Conservation (phyloP, 2,329 filamentous ascomycete genomes). For the Phoma sp. region DNA sequence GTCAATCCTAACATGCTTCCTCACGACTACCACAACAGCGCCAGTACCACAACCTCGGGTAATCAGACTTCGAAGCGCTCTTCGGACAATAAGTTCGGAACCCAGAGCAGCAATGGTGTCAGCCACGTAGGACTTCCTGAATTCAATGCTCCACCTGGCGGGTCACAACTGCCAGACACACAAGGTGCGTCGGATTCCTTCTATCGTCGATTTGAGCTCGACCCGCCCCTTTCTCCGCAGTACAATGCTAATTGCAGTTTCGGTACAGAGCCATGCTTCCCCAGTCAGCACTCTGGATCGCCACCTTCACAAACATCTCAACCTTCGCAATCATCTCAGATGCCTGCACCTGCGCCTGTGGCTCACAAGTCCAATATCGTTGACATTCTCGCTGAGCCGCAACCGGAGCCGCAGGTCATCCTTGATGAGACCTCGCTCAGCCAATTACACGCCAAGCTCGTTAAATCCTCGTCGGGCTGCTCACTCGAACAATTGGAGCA, state of each 20-base stretch:
- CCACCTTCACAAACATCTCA: conserved; percentile 48
- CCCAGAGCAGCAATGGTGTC: conserved; percentile 73
- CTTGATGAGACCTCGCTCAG: conserved; percentile 60
- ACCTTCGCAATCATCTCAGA: conserved; percentile 22
- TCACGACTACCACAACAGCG: conserved; percentile 77
- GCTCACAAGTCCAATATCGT: conserved; percentile 47
- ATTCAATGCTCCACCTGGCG: conserved; percentile 59
- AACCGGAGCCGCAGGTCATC: conserved; percentile 43
- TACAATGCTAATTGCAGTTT: conserved; percentile 25
- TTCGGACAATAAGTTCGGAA: conserved; percentile 72
- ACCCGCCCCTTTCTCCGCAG: conserved; percentile 13
- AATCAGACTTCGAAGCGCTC: conserved; percentile 81
- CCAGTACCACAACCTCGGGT: conserved; percentile 82
- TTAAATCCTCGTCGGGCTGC: conserved; percentile 73
- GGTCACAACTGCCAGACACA: conserved; percentile 69
- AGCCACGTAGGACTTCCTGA: conserved; percentile 59
- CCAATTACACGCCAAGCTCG: conserved; percentile 67
- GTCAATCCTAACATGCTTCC: conserved; percentile 64
- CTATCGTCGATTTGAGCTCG: conserved; percentile 20
- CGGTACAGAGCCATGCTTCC: conserved; percentile 39
- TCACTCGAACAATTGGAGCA: conserved; percentile 95
- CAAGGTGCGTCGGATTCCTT: conserved; percentile 56
- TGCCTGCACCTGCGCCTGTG: conserved; percentile 46
- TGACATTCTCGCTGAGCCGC: conserved; percentile 50
- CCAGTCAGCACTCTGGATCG: conserved; percentile 47